Evolutionary conservation across 257 asterid species (phyloP).

Genomic region (Primulina tabacum): DNA sequence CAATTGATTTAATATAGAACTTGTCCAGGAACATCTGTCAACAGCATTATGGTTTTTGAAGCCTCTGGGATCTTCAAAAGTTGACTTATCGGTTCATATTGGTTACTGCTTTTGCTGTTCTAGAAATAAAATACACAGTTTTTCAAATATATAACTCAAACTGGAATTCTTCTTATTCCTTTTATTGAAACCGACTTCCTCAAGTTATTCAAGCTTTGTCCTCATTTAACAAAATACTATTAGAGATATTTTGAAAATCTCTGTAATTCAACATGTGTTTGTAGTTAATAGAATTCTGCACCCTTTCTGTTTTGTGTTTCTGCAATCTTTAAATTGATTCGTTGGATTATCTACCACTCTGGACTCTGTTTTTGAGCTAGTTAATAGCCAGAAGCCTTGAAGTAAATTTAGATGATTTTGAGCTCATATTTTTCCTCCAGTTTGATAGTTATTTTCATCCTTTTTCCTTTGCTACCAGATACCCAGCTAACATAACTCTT

Average conservation of each 20-base stretch:
- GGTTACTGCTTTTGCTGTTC: background rate
- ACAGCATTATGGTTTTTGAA: constrained; percentile 16
- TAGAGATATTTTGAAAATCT: background rate
- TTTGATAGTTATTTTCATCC: constrained; percentile 18
- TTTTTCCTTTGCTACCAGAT: too few relatives aligned
- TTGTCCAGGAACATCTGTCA: constrained; percentile 11
- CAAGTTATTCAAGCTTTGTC: background rate
- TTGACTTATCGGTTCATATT: background rate
- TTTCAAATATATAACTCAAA: background rate
- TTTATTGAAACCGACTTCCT: background rate
- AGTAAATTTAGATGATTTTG: constrained; percentile 15
- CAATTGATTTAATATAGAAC: constrained; percentile 10
- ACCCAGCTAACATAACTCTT: too few relatives aligned
- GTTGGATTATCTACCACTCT: background rate
- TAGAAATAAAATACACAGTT: background rate
- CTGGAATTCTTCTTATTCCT: background rate
- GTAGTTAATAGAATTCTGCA: background rate
- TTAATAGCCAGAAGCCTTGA: constrained; percentile 11
- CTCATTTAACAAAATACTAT: constrained; percentile 1
- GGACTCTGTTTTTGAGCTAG: background rate
- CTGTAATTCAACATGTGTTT: background rate
- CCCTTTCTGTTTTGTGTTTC: background rate
- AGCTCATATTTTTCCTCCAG: constrained; percentile 17
- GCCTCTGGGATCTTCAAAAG: constrained; percentile 6
- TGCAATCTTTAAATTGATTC: background rate